Conservation (phyloP, 495 filamentous ascomycete genomes). For the Jackrogersella multiformis region DNA sequence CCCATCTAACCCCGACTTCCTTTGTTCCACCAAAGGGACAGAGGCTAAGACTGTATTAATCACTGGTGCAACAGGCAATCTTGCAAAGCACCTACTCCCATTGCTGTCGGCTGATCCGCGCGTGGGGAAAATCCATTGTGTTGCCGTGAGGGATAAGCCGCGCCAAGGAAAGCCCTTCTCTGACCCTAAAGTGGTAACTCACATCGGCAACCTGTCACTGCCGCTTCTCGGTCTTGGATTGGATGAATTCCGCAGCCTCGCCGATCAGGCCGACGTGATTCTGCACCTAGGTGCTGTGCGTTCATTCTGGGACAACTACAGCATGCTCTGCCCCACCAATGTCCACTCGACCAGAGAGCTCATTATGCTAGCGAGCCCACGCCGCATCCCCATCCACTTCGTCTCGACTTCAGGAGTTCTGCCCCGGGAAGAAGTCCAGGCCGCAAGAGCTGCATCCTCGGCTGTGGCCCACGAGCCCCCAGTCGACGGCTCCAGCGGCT, state of each 20-base stretch:
- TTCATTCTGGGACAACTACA: slow-evolving; percentile 60
- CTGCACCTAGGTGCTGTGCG: slow-evolving; percentile 65
- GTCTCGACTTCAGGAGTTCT: too few relatives aligned
- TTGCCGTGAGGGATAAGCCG: slow-evolving; percentile 1
- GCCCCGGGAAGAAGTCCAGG: slow-evolving; percentile 27
- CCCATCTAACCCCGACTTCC: background rate
- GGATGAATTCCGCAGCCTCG: slow-evolving; percentile 37
- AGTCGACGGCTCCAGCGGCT: slow-evolving; percentile 49
- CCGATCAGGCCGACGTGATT: slow-evolving; percentile 48
- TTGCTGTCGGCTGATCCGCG: slow-evolving; percentile 8
- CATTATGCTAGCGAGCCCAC: slow-evolving; percentile 42
- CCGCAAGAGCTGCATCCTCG: background rate
- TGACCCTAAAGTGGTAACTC: slow-evolving; percentile 44
- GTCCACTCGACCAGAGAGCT: slow-evolving; percentile 57
- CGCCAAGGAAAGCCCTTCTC: background rate
- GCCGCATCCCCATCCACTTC: slow-evolving; percentile 60
- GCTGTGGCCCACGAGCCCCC: background rate
- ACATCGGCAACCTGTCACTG: slow-evolving; percentile 53
- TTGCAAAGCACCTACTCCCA: slow-evolving; percentile 31
- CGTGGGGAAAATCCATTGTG: slow-evolving; percentile 33
- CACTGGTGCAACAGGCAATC: slow-evolving; percentile 49
- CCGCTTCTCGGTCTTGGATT: slow-evolving; percentile 54
- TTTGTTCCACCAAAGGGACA: background rate
- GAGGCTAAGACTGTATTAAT: slow-evolving; percentile 28
- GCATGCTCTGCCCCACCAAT: slow-evolving; percentile 52